A percentile compares a stretch with the other conserved stretches of the same genome.
Evolutionary conservation across 1,139 yeast species (phyloP).

Genomic region (Yamadazyma spencermartinsiae): DNA sequence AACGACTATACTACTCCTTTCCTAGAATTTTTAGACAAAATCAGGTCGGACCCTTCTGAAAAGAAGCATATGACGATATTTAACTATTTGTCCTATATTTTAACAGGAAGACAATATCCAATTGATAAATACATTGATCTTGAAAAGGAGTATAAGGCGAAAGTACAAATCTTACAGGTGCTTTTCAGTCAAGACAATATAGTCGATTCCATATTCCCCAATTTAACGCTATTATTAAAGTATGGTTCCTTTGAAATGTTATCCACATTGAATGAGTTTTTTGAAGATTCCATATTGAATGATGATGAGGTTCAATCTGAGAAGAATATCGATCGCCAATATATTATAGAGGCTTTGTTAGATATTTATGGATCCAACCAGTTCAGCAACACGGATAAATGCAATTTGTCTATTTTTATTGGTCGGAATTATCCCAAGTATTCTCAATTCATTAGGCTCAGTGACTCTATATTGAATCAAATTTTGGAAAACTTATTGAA

Average conservation of each 20-base stretch:
- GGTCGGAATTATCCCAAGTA: slow-evolving; percentile 80
- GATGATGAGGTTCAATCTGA: slow-evolving; percentile 30
- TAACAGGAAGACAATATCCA: slow-evolving; percentile 80
- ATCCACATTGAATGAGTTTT: slow-evolving; percentile 69
- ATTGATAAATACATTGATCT: slow-evolving; percentile 50
- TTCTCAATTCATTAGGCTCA: slow-evolving; percentile 69
- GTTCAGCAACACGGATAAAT: slow-evolving; percentile 33
- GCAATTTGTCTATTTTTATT: slow-evolving; percentile 63
- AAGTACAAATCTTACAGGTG: slow-evolving; percentile 49
- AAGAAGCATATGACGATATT: slow-evolving; percentile 38
- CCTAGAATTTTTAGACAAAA: slow-evolving; percentile 49
- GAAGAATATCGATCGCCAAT: slow-evolving; percentile 54
- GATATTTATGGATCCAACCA: slow-evolving; percentile 46
- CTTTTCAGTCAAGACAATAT: slow-evolving; percentile 40
- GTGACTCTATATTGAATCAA: slow-evolving; percentile 54
- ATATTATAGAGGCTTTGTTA: slow-evolving; percentile 63
- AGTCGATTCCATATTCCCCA: slow-evolving; percentile 51
- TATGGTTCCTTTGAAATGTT: slow-evolving; percentile 59
- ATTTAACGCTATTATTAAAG: slow-evolving; percentile 49
- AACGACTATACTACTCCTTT: slow-evolving; percentile 71
- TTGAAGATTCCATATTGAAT: slow-evolving; percentile 71
- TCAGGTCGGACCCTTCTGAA: slow-evolving; percentile 18
- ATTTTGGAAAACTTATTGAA: slow-evolving; percentile 54
- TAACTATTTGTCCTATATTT: slow-evolving; percentile 63
- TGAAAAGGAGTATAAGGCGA: slow-evolving; percentile 34